Base-by-base conservation (phyloP, 495 filamentous ascomycete genomes). In the Amphirosellinia nigrospora region DNA sequence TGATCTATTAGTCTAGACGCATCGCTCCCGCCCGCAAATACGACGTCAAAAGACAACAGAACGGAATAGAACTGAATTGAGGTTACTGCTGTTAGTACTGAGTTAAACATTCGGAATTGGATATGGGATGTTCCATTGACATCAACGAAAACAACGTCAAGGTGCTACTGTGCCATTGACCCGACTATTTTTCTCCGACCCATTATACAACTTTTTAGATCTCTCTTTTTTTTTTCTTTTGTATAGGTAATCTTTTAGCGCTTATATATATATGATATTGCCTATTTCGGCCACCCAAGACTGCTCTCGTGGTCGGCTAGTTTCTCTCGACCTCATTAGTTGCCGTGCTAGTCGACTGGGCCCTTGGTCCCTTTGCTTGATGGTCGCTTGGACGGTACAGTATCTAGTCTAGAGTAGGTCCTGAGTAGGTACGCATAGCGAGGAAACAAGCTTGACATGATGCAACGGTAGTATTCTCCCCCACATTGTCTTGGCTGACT, bases 201-300 rank as follows among this genome's bases (percentile, higher is more conserved):
- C 16, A 46, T 46, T n/a, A n/a, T n/a, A n/a, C n/a, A n/a, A n/a
- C n/a, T n/a, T n/a, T n/a, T n/a, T n/a, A n/a, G n/a, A n/a, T n/a
- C n/a, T n/a, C n/a, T n/a, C n/a, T n/a, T n/a, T n/a, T n/a, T n/a
- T n/a, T n/a, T n/a, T n/a, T n/a, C n/a, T n/a, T n/a, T n/a, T n/a
- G n/a, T n/a, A n/a, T n/a, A n/a, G n/a, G n/a, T n/a, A n/a, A 36
- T 21, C 32, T 41, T 4, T 41, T 41, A 41, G 60, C 32, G 46
- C 63, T 65, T 52, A 46, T n/a, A n/a, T n/a, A n/a, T n/a, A n/a
- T n/a, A n/a, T 30, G 46, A 10, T 46, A 41, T 53, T 53, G 32
- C 63, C 63, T 28, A 26, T 39, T 65, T 30, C 3, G 63, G 58
- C 16, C 19, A 61, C 58, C 34, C 21, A 7, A 36, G 10, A 61